Conservation (phyloP, 176 grass and related monocot species). For the Bothriochloa decipiens region DNA sequence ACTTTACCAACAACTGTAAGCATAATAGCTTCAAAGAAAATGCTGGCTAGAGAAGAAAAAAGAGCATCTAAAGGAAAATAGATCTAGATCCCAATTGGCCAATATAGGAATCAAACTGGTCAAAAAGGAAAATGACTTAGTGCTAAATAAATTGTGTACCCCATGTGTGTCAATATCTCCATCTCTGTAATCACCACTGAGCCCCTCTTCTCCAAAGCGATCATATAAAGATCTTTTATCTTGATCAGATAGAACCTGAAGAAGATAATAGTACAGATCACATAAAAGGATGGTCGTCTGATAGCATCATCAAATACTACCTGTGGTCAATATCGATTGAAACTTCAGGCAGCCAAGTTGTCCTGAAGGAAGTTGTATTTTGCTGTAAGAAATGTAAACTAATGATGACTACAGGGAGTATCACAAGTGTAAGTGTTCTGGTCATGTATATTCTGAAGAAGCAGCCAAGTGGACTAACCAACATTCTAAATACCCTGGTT, state of each 20-base stretch:
- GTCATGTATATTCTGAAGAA: not conserved
- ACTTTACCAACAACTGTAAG: not conserved
- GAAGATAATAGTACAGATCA: conserved; percentile 24
- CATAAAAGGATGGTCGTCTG: conserved; percentile 20
- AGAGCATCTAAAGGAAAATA: not conserved
- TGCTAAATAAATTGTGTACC: conserved; percentile 50
- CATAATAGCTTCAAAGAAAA: not conserved
- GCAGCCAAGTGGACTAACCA: not conserved
- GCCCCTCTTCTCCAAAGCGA: conserved; percentile 68
- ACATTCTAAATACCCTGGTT: conserved; percentile 10
- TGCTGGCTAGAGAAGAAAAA: not conserved
- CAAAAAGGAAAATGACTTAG: conserved; percentile 1
- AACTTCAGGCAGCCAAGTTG: not conserved
- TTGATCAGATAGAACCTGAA: conserved; percentile 85
- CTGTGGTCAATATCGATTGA: not conserved
- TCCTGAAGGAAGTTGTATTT: not conserved
- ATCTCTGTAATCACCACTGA: conserved; percentile 46
- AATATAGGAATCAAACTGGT: not conserved
- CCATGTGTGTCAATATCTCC: conserved; percentile 53
- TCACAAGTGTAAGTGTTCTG: not conserved
- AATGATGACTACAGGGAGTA: not conserved
- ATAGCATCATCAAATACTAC: conserved; percentile 19
- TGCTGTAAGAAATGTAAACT: not conserved
- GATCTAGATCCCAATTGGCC: not conserved
- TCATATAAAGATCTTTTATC: conserved; percentile 91